Percentiles rank a stretch among this genome's conserved stretches.
These are phyloP conservation scores for Xylaria sp. DNA, from an alignment of 2,329 filamentous ascomycete genomes.

Conservation along the genomic window DNA sequence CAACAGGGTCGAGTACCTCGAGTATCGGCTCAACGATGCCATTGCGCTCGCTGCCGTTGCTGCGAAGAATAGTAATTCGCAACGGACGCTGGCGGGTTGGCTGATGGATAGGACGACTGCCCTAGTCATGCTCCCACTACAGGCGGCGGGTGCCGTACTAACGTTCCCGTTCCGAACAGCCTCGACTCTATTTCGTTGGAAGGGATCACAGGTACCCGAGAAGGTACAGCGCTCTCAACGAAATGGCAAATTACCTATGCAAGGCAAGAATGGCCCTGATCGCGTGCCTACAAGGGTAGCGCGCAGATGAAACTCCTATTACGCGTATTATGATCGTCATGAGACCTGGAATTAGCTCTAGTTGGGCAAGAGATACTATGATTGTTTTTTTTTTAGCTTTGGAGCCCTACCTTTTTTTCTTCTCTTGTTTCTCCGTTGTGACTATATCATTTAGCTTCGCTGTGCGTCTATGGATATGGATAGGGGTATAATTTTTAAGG, in stretches of 20 bases:
- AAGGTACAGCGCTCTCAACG: slow-evolving; percentile 43
- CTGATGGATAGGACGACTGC: slow-evolving; percentile 53
- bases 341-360: background rate
- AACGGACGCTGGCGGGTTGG: slow-evolving; percentile 54
- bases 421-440: background rate
- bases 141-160: slow-evolving; percentile 54
- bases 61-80: slow-evolving; percentile 61
- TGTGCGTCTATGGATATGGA: slow-evolving; percentile 10
- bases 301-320: slow-evolving; percentile 36
- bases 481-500: background rate
- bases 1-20: slow-evolving; percentile 76
- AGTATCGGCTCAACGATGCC: slow-evolving; percentile 78
- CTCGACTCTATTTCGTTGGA: slow-evolving; percentile 50
- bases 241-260: slow-evolving; percentile 38
- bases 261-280: slow-evolving; percentile 41
- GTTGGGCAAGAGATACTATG: slow-evolving; percentile 19
- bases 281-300: slow-evolving; percentile 46
- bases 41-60: slow-evolving; percentile 84
- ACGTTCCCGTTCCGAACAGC: slow-evolving; percentile 58
- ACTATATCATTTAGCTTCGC: background rate
- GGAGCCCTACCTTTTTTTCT: background rate
- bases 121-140: slow-evolving; percentile 57
- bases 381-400: slow-evolving; percentile 12
- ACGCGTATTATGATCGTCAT: slow-evolving; percentile 10
- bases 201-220: slow-evolving; percentile 47